Conservation (phyloP, 495 filamentous ascomycete species). For the Baudoinia panamericana region DNA sequence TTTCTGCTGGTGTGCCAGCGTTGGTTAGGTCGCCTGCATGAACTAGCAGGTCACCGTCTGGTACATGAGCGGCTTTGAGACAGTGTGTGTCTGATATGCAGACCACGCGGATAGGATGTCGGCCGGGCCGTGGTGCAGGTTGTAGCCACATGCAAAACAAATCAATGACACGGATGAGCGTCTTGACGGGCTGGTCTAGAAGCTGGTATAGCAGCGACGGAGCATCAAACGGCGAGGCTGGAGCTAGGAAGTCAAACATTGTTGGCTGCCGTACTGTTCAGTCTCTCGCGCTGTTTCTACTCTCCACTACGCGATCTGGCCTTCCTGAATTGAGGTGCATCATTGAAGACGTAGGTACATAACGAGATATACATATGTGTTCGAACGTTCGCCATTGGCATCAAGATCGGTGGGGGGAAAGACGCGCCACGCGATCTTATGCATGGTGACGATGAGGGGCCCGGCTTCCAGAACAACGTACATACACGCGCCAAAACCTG, state of each 20-base stretch:
- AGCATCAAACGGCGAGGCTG: constrained; percentile 33
- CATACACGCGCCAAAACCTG: background rate
- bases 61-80: constrained; percentile 43
- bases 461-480: background rate
- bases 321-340: too few relatives aligned
- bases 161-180: constrained; percentile 41
- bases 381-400: too few relatives aligned
- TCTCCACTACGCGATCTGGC: too few relatives aligned
- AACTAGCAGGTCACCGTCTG: constrained; percentile 69
- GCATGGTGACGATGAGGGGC: too few relatives aligned
- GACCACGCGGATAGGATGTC: constrained; percentile 56
- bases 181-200: constrained; percentile 39
- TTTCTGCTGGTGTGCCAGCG: constrained; percentile 52
- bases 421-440: too few relatives aligned
- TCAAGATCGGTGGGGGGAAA: too few relatives aligned
- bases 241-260: constrained; percentile 6
- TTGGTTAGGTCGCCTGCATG: constrained; percentile 80
- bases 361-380: too few relatives aligned
- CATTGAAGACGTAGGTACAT: too few relatives aligned
- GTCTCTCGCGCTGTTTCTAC: too few relatives aligned
- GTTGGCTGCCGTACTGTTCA: too few relatives aligned
- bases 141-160: constrained; percentile 49
- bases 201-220: constrained; percentile 38
- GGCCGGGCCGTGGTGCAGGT: constrained; percentile 40
- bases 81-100: constrained; percentile 87